phyloP scores from a whole-genome alignment of 1,139 yeast genomes.

The Yamadazyma atlantica region DNA sequence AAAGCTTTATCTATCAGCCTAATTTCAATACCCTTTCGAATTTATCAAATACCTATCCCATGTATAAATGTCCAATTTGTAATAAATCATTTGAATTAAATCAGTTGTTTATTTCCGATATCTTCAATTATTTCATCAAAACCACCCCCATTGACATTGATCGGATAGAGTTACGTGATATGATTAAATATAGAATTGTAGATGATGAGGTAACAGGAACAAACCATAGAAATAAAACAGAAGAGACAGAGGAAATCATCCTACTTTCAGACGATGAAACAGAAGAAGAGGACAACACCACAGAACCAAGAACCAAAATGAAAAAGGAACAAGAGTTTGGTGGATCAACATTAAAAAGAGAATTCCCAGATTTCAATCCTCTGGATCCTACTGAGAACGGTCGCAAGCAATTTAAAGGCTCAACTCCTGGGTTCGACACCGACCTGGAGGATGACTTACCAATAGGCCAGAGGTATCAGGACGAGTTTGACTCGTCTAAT shows the following conservation, averaged over 20 bases:
- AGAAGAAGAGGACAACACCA: conserved; percentile 10
- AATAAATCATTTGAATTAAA: conserved; percentile 33
- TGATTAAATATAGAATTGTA: conserved; percentile 35
- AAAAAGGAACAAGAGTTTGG: background rate
- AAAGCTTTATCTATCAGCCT: conserved; percentile 15
- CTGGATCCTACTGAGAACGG: background rate
- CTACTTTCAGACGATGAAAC: conserved; percentile 20
- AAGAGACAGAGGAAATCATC: conserved; percentile 24
- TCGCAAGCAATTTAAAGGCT: background rate
- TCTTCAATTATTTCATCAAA: conserved; percentile 43
- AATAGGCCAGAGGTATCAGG: background rate
- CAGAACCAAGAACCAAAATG: too few species aligned
- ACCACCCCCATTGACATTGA: conserved; percentile 36
- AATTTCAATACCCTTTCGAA: conserved; percentile 9
- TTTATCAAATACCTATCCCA: conserved; percentile 16
- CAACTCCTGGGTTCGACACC: background rate
- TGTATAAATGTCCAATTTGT: conserved; percentile 44
- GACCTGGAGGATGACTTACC: background rate
- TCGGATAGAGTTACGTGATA: conserved; percentile 37
- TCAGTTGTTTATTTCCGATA: conserved; percentile 40
- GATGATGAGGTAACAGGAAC: conserved; percentile 21
- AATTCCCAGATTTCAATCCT: background rate
- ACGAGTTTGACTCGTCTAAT: conserved; percentile 5
- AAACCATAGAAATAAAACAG: conserved; percentile 11
- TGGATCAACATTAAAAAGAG: background rate